Conservation (phyloP, 495 filamentous ascomycete genomes). For the Stereocaulon alpinum region DNA sequence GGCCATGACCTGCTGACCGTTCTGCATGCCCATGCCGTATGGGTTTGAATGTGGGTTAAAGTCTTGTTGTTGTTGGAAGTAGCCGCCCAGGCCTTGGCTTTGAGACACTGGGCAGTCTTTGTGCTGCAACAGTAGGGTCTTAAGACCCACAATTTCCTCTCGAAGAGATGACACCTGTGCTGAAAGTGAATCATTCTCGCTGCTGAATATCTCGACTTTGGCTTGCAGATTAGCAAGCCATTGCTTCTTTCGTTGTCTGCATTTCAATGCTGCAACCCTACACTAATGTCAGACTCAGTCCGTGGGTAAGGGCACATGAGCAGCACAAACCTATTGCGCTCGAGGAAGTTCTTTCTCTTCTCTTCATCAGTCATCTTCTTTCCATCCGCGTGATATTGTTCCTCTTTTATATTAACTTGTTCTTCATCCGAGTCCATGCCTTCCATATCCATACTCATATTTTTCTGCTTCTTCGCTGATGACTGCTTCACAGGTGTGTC, state of each 20-base stretch:
- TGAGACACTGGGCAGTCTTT: slow-evolving; percentile 95
- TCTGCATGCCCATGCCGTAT: slow-evolving; percentile 56
- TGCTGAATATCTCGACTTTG: slow-evolving; percentile 86
- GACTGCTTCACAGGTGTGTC: slow-evolving; percentile 55
- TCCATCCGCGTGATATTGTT: slow-evolving; percentile 29
- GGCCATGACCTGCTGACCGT: slow-evolving; percentile 44
- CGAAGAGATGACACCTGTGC: slow-evolving; percentile 71
- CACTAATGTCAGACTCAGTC: background rate
- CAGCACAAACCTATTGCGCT: slow-evolving; percentile 76
- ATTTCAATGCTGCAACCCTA: slow-evolving; percentile 93
- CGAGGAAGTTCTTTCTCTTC: slow-evolving; percentile 95
- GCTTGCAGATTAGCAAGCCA: slow-evolving; percentile 93
- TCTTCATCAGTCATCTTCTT: slow-evolving; percentile 99
- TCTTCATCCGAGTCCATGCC: slow-evolving; percentile 46
- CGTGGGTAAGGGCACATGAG: background rate
- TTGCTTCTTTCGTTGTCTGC: slow-evolving; percentile 96
- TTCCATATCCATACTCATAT: slow-evolving; percentile 44
- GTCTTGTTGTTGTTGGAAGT: slow-evolving; percentile 38
- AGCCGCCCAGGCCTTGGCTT: slow-evolving; percentile 60
- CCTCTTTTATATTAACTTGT: slow-evolving; percentile 45
- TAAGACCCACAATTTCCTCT: slow-evolving; percentile 92
- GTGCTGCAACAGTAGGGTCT: slow-evolving; percentile 85
- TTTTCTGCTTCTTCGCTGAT: slow-evolving; percentile 63
- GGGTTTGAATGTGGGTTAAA: slow-evolving; percentile 49
- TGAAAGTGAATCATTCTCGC: slow-evolving; percentile 81